Percentiles rank a stretch among this genome's conserved stretches.
These are phyloP conservation scores for Pseudognaphalium luteoalbum DNA, from an alignment of 129 eudicot species.

Conservation along the genomic window DNA sequence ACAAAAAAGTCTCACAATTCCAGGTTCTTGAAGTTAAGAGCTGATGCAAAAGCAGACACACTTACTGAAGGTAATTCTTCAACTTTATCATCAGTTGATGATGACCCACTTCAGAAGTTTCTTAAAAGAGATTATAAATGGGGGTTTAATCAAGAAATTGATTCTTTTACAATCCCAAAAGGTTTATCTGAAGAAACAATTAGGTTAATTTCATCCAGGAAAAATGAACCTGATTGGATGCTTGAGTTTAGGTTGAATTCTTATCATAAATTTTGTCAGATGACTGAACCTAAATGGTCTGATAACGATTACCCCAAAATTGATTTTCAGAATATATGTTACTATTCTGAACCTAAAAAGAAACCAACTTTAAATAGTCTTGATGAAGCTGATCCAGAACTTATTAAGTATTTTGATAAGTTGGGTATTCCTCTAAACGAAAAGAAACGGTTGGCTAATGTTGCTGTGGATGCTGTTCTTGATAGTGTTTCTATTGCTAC, in stretches of 20 bases:
- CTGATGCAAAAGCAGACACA: constrained; percentile 60
- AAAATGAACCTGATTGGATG: constrained; percentile 98
- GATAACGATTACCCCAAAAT: constrained; percentile 74
- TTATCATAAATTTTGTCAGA: constrained; percentile 56
- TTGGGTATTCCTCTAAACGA: constrained; percentile 75
- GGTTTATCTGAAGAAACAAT: constrained; percentile 85
- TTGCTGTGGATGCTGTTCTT: constrained; percentile 94
- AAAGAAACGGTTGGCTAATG: constrained; percentile 79
- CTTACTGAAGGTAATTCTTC: constrained; percentile 48
- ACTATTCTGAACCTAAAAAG: constrained; percentile 90
- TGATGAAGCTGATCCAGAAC: constrained; percentile 97
- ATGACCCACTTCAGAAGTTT: constrained; percentile 78
- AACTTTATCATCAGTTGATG: constrained; percentile 35
- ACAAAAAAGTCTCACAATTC: constrained; percentile 33
- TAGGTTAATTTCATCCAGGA: constrained; percentile 70
- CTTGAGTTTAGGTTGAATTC: constrained; percentile 86
- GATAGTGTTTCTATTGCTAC: constrained; percentile 98
- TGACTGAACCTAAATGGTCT: constrained; percentile 92
- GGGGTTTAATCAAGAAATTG: constrained; percentile 91
- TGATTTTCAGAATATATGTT: constrained; percentile 74
- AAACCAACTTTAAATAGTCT: constrained; percentile 83
- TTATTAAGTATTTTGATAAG: constrained; percentile 77
- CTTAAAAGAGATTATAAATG: constrained; percentile 84
- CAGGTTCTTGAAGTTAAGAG: constrained; percentile 55
- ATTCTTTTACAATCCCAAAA: constrained; percentile 81